Evolutionary conservation across 2,329 filamentous ascomycete species (phyloP).

Genomic region (Penicillium janthinellum): DNA sequence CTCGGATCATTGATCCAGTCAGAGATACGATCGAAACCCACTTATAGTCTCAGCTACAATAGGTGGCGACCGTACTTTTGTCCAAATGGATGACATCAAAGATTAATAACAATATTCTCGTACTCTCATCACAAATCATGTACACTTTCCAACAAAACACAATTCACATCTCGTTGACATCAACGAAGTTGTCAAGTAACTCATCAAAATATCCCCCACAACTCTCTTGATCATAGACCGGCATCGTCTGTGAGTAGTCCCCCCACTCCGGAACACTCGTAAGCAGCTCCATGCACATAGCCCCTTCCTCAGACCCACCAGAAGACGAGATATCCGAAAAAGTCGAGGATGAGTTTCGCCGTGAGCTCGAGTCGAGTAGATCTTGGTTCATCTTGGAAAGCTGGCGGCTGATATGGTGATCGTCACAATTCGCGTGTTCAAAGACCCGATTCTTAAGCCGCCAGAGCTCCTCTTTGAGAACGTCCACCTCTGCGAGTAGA

Average conservation of each 20-base stretch:
- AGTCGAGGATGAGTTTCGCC: not conserved
- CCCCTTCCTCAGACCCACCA: not conserved
- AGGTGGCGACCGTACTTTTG: not conserved
- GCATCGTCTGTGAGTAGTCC: not conserved
- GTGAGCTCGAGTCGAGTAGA: not conserved
- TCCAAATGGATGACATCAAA: not conserved
- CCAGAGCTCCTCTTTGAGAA: slow-evolving; percentile 2
- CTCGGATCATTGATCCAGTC: not conserved
- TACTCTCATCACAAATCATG: not conserved
- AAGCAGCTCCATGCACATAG: not conserved
- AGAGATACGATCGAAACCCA: too few species aligned
- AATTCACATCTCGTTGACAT: not conserved
- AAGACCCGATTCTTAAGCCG: slow-evolving; percentile 10
- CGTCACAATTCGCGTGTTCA: slow-evolving; percentile 9
- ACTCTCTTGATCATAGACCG: not conserved
- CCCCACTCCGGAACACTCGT: not conserved
- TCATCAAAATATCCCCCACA: not conserved
- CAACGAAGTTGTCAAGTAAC: not conserved
- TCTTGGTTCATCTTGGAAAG: slow-evolving; percentile 2
- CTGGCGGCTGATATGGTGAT: slow-evolving; percentile 7
- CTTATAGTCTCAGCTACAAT: not conserved
- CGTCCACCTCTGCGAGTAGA: not conserved
- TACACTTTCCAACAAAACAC: not conserved
- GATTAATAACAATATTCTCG: not conserved
- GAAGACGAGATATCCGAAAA: not conserved